These are phyloP conservation scores for Coprinopsis strossmayeri DNA, from an alignment of 768 basidiomycete genomes.

Conservation along the genomic window DNA sequence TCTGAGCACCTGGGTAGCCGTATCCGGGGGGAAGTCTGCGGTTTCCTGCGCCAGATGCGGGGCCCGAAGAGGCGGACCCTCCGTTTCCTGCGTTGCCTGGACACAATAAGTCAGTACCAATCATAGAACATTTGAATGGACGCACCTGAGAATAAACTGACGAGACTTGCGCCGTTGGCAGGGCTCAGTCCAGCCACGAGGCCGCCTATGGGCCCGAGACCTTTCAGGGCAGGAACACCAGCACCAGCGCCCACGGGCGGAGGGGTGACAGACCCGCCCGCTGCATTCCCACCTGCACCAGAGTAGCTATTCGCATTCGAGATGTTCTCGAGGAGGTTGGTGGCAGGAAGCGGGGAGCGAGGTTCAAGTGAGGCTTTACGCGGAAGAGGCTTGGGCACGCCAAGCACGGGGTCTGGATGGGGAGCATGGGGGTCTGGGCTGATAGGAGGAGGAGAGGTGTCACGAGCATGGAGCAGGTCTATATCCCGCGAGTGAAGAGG, in stretches of 20 bases:
- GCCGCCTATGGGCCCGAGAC: slow-evolving; percentile 5
- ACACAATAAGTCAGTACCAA: background rate
- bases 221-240: background rate
- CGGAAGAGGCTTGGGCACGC: no score
- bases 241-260: no score
- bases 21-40: background rate
- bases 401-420: no score
- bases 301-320: slow-evolving; percentile 26
- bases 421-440: no score
- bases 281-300: slow-evolving; percentile 26
- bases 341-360: slow-evolving; percentile 13
- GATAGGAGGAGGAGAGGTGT: no score
- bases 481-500: no score
- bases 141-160: slow-evolving; percentile 25
- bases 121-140: slow-evolving; percentile 1
- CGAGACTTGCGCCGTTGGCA: slow-evolving; percentile 10
- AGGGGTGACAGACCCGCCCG: slow-evolving; percentile 24
- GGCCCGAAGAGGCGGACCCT: slow-evolving; percentile 27
- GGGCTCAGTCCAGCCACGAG: slow-evolving; percentile 10
- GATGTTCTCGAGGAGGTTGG: slow-evolving; percentile 19
- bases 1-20: background rate
- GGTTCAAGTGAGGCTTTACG: no score
- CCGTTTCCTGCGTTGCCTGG: slow-evolving; percentile 28
- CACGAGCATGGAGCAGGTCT: no score
- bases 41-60: slow-evolving; percentile 3